Base-by-base conservation (phyloP, 805 yeast genomes). In the Ogataea siamensis region DNA sequence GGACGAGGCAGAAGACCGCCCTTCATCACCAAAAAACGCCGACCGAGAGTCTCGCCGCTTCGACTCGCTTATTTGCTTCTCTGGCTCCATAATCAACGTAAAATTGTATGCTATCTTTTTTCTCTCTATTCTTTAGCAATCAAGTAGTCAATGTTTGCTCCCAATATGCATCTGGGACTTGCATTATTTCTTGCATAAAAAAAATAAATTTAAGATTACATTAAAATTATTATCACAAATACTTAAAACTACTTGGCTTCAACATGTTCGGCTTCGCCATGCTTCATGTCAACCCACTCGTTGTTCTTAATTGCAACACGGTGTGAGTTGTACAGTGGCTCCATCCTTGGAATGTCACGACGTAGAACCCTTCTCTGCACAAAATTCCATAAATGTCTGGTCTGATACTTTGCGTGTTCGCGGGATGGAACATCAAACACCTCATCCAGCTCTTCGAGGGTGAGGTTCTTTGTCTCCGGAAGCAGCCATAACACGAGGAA, bases 401-500 rank as follows among this genome's bases (percentile, higher is more conserved):
- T 61, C 52, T 73, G 76, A 47, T 69, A 68, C 23, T 52, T 53
- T 11, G 86, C 83, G 48, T 81, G 85, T 36, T 71, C 63, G 38
- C 62, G 42, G 31, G 73, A 51, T 10, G 83, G 73, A n/a, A 81
- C 82, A 34, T 71, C 70, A 55, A 83, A 84, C 13, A 83, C 84
- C 38, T 78, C 79, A 55, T 83, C 91, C 56, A 83, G 70, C 60
- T 83, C 87, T 61, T 84, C 93, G 51, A 83, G 71, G 0, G 89
- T 80, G 45, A 79, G 72, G 26, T 78, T 78, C 63, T 76, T 77
- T 3, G 89, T 83, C 55, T 83, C 89, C 3, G 88, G 84, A 42
- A 83, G 66, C 57, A 81, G 68, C 72, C 83, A 79, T 36, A 85
- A 70, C 7, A 83, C 85, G 51, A 85, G 51, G 63, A 78, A 77